These are phyloP conservation scores for Sclerotinia subarctica DNA, from an alignment of 2,329 filamentous ascomycete genomes.

Conservation along the genomic window DNA sequence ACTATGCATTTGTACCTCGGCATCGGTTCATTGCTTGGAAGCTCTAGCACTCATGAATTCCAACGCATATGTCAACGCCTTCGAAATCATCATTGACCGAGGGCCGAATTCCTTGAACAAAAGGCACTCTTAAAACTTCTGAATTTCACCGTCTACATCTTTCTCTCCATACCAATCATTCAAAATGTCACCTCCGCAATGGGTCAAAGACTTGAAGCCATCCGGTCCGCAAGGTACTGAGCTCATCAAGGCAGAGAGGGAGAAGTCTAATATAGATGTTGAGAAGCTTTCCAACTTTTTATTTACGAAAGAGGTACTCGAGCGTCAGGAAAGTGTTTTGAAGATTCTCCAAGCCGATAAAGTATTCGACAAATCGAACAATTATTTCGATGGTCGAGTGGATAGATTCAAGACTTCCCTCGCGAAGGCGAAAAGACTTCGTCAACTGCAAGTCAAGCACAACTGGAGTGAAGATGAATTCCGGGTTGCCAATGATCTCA, in stretches of 20 bases:
- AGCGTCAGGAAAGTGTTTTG: slow-evolving; percentile 58
- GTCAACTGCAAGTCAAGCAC: slow-evolving; percentile 62
- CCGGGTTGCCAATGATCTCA: slow-evolving; percentile 61
- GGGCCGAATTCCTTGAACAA: slow-evolving; percentile 22
- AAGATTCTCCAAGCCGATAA: slow-evolving; percentile 63
- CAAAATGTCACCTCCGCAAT: slow-evolving; percentile 43
- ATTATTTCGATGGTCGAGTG: slow-evolving; percentile 69
- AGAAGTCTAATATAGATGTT: slow-evolving; percentile 63
- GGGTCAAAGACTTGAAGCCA: slow-evolving; percentile 65
- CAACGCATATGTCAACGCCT: background rate
- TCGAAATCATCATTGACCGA: slow-evolving; percentile 22
- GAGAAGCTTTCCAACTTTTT: slow-evolving; percentile 66
- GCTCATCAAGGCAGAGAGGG: slow-evolving; percentile 65
- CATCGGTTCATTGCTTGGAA: background rate
- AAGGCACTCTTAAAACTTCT: background rate
- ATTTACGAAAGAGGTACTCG: slow-evolving; percentile 62
- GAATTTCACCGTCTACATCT: background rate
- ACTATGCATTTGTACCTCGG: slow-evolving; percentile 7
- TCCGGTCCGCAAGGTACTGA: slow-evolving; percentile 66
- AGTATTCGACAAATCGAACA: slow-evolving; percentile 74
- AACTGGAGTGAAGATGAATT: slow-evolving; percentile 66
- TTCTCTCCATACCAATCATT: slow-evolving; percentile 14
- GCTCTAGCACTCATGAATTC: background rate
- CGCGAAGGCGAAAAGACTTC: slow-evolving; percentile 66
- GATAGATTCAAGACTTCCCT: slow-evolving; percentile 68